Percentiles rank a stretch among this genome's conserved stretches.
phyloP scores from a whole-genome alignment of 768 basidiomycete genomes.

The Podaxis pistillaris region DNA sequence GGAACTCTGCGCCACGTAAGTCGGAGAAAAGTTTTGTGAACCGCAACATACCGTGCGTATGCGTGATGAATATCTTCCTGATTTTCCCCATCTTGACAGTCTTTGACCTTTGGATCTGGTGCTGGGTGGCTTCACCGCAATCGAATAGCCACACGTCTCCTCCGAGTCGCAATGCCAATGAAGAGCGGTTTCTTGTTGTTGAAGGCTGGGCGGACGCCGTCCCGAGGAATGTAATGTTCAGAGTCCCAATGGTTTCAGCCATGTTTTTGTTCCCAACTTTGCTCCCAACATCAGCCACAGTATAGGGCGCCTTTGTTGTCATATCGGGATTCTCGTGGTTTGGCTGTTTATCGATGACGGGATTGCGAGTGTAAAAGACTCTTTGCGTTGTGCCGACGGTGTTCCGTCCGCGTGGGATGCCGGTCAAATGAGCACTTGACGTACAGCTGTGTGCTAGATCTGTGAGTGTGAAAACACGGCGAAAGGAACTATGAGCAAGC shows the following conservation, averaged over 20 bases:
- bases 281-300: neutral
- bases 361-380: neutral
- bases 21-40: neutral
- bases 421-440: neutral
- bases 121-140: slow-evolving; percentile 83
- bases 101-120: slow-evolving; percentile 66
- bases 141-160: slow-evolving; percentile 83
- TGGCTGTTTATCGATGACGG: neutral
- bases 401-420: neutral
- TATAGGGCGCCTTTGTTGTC: neutral
- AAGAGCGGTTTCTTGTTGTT: slow-evolving; percentile 74
- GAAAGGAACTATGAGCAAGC: neutral
- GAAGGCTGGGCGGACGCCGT: slow-evolving; percentile 84
- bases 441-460: neutral
- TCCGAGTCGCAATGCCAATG: slow-evolving; percentile 63
- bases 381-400: neutral
- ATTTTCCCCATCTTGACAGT: slow-evolving; percentile 76
- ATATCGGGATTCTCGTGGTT: slow-evolving; percentile 5
- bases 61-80: slow-evolving; percentile 83
- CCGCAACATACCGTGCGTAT: slow-evolving; percentile 69
- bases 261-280: neutral
- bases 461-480: neutral
- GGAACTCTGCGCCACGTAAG: neutral
- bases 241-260: neutral
- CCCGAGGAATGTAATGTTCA: slow-evolving; percentile 74